These are phyloP conservation scores for Beauveria sp. DNA, from an alignment of 2,329 filamentous ascomycete genomes.

Conservation along the genomic window DNA sequence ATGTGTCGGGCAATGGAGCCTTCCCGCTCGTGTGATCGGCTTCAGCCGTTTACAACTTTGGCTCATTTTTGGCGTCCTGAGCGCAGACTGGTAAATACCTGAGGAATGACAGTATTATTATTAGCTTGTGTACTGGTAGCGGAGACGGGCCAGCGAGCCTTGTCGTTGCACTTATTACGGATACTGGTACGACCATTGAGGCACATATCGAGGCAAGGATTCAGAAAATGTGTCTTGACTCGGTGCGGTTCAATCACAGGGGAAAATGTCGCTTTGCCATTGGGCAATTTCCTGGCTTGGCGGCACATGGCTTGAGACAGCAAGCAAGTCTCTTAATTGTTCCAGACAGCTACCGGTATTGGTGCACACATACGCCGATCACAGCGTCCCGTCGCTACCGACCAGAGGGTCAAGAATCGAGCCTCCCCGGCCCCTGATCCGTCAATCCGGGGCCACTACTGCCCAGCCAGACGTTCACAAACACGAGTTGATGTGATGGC, in stretches of 20 bases:
- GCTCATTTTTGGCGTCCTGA: too few species aligned
- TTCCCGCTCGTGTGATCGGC: too few species aligned
- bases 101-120: too few species aligned
- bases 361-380: background rate
- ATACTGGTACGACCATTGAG: background rate
- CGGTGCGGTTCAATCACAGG: background rate
- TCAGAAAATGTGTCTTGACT: background rate
- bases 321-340: background rate
- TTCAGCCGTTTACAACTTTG: too few species aligned
- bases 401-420: too few species aligned
- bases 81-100: too few species aligned
- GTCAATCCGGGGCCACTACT: background rate
- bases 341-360: background rate
- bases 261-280: background rate
- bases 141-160: background rate
- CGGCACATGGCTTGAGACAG: too few species aligned
- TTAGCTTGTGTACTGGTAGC: background rate
- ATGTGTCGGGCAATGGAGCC: too few species aligned
- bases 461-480: too few species aligned
- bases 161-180: background rate
- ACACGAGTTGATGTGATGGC: too few species aligned
- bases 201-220: background rate
- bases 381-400: background rate
- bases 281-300: background rate
- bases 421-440: too few species aligned